Evolutionary conservation across 352 stramenopile genomes (phyloP).

Genomic region (Pythium vanterpoolii): DNA sequence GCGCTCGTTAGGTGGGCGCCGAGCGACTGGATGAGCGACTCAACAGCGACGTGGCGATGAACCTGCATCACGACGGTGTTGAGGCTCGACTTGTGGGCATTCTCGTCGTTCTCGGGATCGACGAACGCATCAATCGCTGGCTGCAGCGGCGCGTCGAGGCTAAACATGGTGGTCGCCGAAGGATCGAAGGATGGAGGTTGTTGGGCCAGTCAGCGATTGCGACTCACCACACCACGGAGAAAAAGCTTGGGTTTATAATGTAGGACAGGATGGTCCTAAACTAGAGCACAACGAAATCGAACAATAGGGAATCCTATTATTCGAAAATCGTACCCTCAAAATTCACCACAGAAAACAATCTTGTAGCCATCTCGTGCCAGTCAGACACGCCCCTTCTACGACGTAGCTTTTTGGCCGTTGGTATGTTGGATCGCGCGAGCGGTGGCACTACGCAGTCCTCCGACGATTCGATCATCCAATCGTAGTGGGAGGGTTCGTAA

Average conservation of each 20-base stretch:
- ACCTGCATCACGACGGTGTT: conserved; percentile 89
- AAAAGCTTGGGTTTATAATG: neutral
- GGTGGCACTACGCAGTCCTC: too few species aligned
- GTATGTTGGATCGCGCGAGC: too few species aligned
- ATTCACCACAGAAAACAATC: too few species aligned
- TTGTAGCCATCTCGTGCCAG: too few species aligned
- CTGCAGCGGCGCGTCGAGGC: conserved; percentile 75
- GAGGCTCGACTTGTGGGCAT: conserved; percentile 77
- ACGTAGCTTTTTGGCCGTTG: too few species aligned
- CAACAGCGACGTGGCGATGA: conserved; percentile 69
- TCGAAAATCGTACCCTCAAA: too few species aligned
- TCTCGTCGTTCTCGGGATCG: conserved; percentile 81
- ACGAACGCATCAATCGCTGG: conserved; percentile 86
- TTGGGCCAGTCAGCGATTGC: too few species aligned
- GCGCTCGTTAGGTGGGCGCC: conserved; percentile 60
- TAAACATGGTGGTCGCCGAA: conserved; percentile 57
- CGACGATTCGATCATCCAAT: too few species aligned
- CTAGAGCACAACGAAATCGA: neutral
- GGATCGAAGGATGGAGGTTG: neutral
- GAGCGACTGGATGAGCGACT: conserved; percentile 80
- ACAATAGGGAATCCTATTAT: neutral
- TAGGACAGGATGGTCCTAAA: conserved; percentile 1
- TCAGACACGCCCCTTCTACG: too few species aligned
- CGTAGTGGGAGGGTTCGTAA: too few species aligned
- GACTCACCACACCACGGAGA: conserved; percentile 9